These are phyloP conservation scores for Globisporangium lucens DNA, from an alignment of 352 stramenopile genomes.

Conservation along the genomic window DNA sequence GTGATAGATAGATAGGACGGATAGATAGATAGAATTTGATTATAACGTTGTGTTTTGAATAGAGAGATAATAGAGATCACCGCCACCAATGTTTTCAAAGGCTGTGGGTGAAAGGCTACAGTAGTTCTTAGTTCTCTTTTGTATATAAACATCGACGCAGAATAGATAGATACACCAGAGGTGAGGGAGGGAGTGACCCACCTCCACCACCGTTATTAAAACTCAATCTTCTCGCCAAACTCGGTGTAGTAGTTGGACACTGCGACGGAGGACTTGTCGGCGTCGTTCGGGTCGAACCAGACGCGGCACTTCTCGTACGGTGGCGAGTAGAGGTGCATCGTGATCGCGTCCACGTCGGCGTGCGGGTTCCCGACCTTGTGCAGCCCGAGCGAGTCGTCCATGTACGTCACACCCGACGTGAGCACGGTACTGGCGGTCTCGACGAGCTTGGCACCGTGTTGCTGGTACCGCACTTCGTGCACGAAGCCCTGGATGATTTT, in stretches of 20 bases:
- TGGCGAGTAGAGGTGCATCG: slow-evolving; percentile 92
- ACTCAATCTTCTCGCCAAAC: slow-evolving; percentile 55
- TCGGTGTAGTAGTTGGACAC: slow-evolving; percentile 83
- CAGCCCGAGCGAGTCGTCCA: slow-evolving; percentile 89
- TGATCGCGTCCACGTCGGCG: slow-evolving; percentile 76
- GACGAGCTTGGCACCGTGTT: slow-evolving; percentile 34
- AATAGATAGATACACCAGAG: background rate
- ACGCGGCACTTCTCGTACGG: slow-evolving; percentile 90
- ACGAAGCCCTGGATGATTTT: slow-evolving; percentile 84
- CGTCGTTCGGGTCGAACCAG: slow-evolving; percentile 73
- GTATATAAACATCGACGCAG: no score
- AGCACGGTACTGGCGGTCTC: slow-evolving; percentile 64
- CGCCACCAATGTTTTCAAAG: background rate
- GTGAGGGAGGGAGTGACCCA: background rate
- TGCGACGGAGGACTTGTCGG: slow-evolving; percentile 58
- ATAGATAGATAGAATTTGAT: background rate
- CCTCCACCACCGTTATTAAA: slow-evolving; percentile 1
- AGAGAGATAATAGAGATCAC: background rate
- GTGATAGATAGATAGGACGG: background rate
- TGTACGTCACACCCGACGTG: slow-evolving; percentile 79
- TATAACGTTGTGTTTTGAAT: background rate
- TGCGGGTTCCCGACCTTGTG: slow-evolving; percentile 90
- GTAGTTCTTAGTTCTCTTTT: background rate
- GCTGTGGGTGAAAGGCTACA: background rate
- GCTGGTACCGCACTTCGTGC: slow-evolving; percentile 88